These are phyloP conservation scores for Celoporthe dispersa DNA, from an alignment of 2,329 filamentous ascomycete genomes.

Conservation along the genomic window DNA sequence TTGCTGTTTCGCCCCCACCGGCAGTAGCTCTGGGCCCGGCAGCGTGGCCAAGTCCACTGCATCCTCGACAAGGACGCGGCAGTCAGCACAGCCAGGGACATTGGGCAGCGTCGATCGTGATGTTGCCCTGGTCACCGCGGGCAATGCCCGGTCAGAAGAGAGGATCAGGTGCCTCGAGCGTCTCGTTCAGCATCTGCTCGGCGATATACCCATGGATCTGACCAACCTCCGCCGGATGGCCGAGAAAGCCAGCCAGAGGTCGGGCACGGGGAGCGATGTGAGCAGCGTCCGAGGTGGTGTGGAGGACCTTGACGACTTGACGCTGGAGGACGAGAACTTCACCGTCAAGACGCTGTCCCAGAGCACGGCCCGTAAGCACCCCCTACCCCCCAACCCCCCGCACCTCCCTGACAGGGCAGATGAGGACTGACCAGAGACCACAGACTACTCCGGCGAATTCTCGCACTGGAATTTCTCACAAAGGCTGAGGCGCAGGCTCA, in stretches of 20 bases:
- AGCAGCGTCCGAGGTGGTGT: constrained; percentile 28
- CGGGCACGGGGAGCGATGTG: constrained; percentile 21
- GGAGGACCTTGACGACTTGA: constrained; percentile 34
- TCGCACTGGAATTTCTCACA: constrained; percentile 58
- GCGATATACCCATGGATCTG: constrained; percentile 31
- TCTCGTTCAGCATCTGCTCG: constrained; percentile 31
- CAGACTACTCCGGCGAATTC: constrained; percentile 57
- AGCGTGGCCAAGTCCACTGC: constrained; percentile 6
- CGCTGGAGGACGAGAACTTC: constrained; percentile 44
- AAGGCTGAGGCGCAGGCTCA: constrained; percentile 41
- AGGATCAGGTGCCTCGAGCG: constrained; percentile 28
- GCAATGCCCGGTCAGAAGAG: constrained; percentile 22
- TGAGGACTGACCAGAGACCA: constrained; percentile 4
- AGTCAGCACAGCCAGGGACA: not conserved
- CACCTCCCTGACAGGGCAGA: not conserved
- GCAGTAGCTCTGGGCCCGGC: not conserved
- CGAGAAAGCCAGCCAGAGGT: constrained; percentile 27
- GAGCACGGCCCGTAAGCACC: constrained; percentile 45
- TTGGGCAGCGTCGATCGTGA: not conserved
- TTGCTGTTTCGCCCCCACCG: constrained; percentile 29
- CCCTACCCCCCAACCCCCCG: not conserved
- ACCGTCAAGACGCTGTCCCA: constrained; percentile 47
- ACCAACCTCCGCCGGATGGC: constrained; percentile 32
- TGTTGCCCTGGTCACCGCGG: not conserved
- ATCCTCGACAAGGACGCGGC: constrained; percentile 8